These are phyloP conservation scores for Phytophthora meadii DNA, from an alignment of 352 stramenopile species.

Conservation along the genomic window DNA sequence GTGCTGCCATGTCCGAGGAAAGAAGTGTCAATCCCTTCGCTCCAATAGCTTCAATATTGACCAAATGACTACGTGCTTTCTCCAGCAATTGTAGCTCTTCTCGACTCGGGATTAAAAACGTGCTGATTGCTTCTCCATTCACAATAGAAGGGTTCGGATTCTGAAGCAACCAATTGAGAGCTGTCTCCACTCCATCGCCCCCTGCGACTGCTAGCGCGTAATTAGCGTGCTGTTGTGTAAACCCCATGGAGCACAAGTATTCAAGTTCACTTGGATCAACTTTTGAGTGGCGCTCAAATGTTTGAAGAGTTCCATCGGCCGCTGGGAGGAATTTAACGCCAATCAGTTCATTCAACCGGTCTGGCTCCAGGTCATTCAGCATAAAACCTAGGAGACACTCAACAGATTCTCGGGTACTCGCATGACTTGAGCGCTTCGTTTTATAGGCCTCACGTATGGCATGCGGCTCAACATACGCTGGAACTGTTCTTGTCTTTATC, in stretches of 20 bases:
- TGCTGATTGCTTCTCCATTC: constrained; percentile 20
- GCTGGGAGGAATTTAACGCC: constrained; percentile 66
- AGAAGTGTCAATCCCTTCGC: constrained; percentile 38
- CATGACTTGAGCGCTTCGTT: constrained; percentile 47
- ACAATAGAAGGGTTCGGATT: constrained; percentile 51
- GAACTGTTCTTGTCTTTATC: constrained; percentile 49
- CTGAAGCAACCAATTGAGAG: constrained; percentile 73
- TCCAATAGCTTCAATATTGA: constrained; percentile 51
- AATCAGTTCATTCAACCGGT: constrained; percentile 36
- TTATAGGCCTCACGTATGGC: constrained; percentile 52
- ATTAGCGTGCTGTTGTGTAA: constrained; percentile 55
- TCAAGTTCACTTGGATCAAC: constrained; percentile 45
- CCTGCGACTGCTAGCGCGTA: constrained; percentile 48
- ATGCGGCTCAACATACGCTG: constrained; percentile 47
- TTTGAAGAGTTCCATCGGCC: constrained; percentile 53
- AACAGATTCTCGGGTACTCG: constrained; percentile 43
- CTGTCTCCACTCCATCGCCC: constrained; percentile 49
- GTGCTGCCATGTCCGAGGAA: constrained; percentile 35
- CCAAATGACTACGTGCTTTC: constrained; percentile 40
- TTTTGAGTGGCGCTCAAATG: constrained; percentile 38
- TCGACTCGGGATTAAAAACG: constrained; percentile 55
- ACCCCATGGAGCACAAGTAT: constrained; percentile 72
- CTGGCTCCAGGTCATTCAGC: constrained; percentile 46
- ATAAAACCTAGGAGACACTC: constrained; percentile 58
- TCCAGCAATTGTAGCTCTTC: constrained; percentile 57